Conservation (phyloP, 176 grass and related monocot species). For the Lolium perenne region DNA sequence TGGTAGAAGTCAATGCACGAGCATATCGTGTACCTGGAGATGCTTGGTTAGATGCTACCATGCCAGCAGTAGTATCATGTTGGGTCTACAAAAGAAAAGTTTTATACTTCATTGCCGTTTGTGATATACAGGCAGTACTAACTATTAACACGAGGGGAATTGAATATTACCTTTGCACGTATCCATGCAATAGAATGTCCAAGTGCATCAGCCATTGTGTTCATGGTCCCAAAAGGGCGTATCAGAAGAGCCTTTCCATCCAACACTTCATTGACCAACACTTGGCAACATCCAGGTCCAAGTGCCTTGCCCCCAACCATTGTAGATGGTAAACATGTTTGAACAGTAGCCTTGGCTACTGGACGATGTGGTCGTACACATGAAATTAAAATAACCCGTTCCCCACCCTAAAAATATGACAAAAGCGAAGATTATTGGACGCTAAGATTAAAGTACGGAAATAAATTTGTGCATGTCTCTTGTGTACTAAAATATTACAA, state of each 20-base stretch:
- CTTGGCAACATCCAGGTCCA: slow-evolving; percentile 10
- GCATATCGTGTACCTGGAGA: slow-evolving; percentile 4
- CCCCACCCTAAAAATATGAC: neutral
- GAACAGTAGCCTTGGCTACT: slow-evolving; percentile 20
- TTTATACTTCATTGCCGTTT: neutral
- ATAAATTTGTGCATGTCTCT: neutral
- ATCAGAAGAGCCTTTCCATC: neutral
- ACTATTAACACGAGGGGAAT: neutral
- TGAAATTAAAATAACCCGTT: neutral
- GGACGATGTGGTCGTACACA: neutral
- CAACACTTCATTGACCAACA: slow-evolving; percentile 12
- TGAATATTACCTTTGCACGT: neutral
- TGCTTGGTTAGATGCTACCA: neutral
- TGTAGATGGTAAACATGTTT: slow-evolving; percentile 1
- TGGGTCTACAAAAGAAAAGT: neutral
- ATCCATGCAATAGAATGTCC: slow-evolving; percentile 3
- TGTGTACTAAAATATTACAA: neutral
- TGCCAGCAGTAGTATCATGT: slow-evolving; percentile 12
- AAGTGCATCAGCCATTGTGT: slow-evolving; percentile 4
- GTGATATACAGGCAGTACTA: neutral
- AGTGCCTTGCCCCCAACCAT: neutral
- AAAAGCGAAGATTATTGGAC: neutral
- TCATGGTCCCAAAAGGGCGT: neutral
- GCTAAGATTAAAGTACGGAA: neutral
- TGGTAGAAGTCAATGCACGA: neutral